These are phyloP conservation scores for Sistotremastrum suecicum DNA, from an alignment of 768 basidiomycete genomes.

Conservation along the genomic window DNA sequence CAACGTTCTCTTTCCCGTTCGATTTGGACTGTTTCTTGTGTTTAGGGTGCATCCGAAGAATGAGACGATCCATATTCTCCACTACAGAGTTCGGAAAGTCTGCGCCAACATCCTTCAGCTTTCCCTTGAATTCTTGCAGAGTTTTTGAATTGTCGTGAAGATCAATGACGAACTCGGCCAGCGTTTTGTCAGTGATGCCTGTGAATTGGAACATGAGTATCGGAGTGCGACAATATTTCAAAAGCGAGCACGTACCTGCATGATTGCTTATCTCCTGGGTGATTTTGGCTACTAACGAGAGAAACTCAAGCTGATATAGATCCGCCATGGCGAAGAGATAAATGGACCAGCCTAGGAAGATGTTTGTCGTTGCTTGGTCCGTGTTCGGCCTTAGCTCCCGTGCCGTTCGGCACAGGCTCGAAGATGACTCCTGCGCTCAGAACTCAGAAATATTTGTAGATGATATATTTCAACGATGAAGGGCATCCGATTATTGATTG, in stretches of 20 bases:
- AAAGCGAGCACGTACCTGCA: constrained; percentile 16
- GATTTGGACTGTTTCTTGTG: constrained; percentile 65
- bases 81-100: constrained; percentile 84
- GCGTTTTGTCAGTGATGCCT: constrained; percentile 75
- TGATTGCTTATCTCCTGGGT: constrained; percentile 90
- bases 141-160: constrained; percentile 78
- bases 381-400: too few species aligned
- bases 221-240: neutral
- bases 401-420: too few species aligned
- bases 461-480: too few species aligned
- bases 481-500: too few species aligned
- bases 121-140: constrained; percentile 65
- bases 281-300: constrained; percentile 84
- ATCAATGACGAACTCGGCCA: constrained; percentile 89
- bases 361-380: too few species aligned
- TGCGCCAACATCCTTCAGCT: constrained; percentile 63
- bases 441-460: too few species aligned
- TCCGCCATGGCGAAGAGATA: constrained; percentile 41
- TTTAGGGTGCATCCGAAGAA: constrained; percentile 89
- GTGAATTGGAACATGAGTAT: constrained; percentile 12
- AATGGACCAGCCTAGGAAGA: too few species aligned
- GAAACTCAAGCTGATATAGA: constrained; percentile 84
- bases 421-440: too few species aligned
- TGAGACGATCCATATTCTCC: constrained; percentile 87
- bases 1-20: constrained; percentile 15